A percentile compares a stretch with the other conserved stretches of the same genome.
phyloP scores from a whole-genome alignment of 495 filamentous ascomycete species.

The Jackrogersella multiformis region DNA sequence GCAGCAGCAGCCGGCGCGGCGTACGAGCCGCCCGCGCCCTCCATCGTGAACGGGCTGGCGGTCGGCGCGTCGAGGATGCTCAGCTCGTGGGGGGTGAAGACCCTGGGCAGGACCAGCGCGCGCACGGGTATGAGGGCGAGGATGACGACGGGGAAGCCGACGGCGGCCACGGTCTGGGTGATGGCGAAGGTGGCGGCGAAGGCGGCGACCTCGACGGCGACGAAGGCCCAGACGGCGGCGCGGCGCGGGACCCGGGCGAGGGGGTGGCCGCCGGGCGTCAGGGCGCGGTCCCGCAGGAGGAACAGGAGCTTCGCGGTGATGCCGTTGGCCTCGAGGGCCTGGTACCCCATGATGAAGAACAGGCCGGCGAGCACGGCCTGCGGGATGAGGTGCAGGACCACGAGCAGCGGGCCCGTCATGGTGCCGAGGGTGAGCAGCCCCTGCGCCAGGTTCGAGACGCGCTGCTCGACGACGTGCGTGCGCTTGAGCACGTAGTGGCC shows the following conservation, averaged over 20 bases:
- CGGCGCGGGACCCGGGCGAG: slow-evolving; percentile 69
- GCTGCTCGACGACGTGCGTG: slow-evolving; percentile 88
- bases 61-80: slow-evolving; percentile 78
- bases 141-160: slow-evolving; percentile 92
- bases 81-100: slow-evolving; percentile 75
- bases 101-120: slow-evolving; percentile 74
- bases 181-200: slow-evolving; percentile 94
- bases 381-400: slow-evolving; percentile 85
- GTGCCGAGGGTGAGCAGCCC: slow-evolving; percentile 85
- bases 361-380: slow-evolving; percentile 88
- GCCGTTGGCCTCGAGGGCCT: slow-evolving; percentile 82
- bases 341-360: slow-evolving; percentile 94
- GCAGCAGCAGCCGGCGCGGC: slow-evolving; percentile 35
- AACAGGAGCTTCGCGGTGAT: slow-evolving; percentile 85
- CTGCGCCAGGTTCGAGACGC: slow-evolving; percentile 84
- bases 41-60: slow-evolving; percentile 85
- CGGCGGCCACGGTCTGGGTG: slow-evolving; percentile 92
- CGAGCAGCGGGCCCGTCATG: slow-evolving; percentile 85
- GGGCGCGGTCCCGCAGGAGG: slow-evolving; percentile 69
- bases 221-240: slow-evolving; percentile 76
- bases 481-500: slow-evolving; percentile 64
- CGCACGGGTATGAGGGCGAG: slow-evolving; percentile 80
- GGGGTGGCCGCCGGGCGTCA: slow-evolving; percentile 73
- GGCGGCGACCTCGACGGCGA: slow-evolving; percentile 77
- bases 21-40: slow-evolving; percentile 79